Base-by-base conservation (phyloP, 2,329 filamentous ascomycete species). In the Emergomyces pasteurianus region DNA sequence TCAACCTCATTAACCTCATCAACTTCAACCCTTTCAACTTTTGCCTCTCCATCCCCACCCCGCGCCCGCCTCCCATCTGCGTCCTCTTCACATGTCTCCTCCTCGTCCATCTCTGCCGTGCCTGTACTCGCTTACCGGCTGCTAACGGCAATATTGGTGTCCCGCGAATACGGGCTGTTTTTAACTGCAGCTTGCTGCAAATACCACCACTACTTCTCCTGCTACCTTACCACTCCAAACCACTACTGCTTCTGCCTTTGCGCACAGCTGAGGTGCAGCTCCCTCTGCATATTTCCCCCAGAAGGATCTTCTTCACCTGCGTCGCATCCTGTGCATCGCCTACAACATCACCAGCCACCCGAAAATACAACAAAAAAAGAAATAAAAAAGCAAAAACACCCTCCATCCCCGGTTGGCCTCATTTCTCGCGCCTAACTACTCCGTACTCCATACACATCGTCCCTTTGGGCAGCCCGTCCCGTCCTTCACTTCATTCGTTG, bases 301-400 rank as follows among this genome's bases (percentile, higher is more conserved):
- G 26, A 26, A 31, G 26, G 54, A 23, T 46, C 43, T 42, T 58
- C 43, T 49, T 34, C 56, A 18, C 31, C 28, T 49, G 56, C 42
- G 31, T 49, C 42, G 56, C 56, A 40, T 58, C 56, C 26, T 58
- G 56, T 49, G 42, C 56, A n/a, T 47, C 56, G 56, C 56, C 56
- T n/a, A 58, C 49, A 42, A 26, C 56, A 58, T 47, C 56, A 36
- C 28, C 42, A 26, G 43, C 56, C 56, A 58, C 31, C 36, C 4
- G 28, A 55, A 40, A 10, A 38, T n/a, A n/a, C n/a, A n/a, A n/a
- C n/a, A n/a, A n/a, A n/a, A n/a, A n/a, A n/a, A n/a, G n/a, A n/a
- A n/a, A n/a, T n/a, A n/a, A n/a, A n/a, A n/a, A n/a, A n/a, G n/a
- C n/a, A n/a, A 49, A 6, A 49, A 23, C 8, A 49, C 6, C 18